Percentiles rank a stretch among this genome's conserved stretches.
These are phyloP conservation scores for Beta corolliflora DNA, from an alignment of 179 eudicot genomes.

Conservation along the genomic window DNA sequence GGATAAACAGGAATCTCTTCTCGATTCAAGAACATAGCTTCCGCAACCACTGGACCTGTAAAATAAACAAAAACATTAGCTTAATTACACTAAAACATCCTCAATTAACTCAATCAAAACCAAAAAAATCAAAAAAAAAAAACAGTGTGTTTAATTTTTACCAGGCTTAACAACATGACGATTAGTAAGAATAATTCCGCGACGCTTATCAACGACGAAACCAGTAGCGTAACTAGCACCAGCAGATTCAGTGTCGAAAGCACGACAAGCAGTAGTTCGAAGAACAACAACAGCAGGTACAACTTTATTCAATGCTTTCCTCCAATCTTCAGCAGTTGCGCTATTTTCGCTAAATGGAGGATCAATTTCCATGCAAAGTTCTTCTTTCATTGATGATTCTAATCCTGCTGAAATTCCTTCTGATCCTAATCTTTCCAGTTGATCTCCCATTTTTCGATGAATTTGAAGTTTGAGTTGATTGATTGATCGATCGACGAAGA, in stretches of 20 bases:
- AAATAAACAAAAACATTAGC: not conserved
- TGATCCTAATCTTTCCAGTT: slow-evolving; percentile 57
- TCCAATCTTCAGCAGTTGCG: slow-evolving; percentile 87
- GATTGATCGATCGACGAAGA: not conserved
- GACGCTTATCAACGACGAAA: slow-evolving; percentile 80
- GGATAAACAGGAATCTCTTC: slow-evolving; percentile 96
- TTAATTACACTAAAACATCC: not conserved
- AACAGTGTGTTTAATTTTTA: not conserved
- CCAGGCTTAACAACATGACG: slow-evolving; percentile 99
- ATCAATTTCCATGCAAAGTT: slow-evolving; percentile 81
- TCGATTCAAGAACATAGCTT: slow-evolving; percentile 95
- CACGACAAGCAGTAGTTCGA: slow-evolving; percentile 84
- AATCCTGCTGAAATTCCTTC: slow-evolving; percentile 38
- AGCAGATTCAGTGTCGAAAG: slow-evolving; percentile 88
- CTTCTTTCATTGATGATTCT: slow-evolving; percentile 58
- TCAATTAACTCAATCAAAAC: not conserved
- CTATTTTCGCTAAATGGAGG: slow-evolving; percentile 57
- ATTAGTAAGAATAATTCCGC: slow-evolving; percentile 92
- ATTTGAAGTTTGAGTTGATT: not conserved
- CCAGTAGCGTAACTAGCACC: slow-evolving; percentile 93
- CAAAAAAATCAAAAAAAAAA: not conserved
- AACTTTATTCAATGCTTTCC: slow-evolving; percentile 74
- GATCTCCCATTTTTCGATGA: slow-evolving; percentile 37
- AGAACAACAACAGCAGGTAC: slow-evolving; percentile 96
- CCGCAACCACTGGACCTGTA: slow-evolving; percentile 95